Percentiles rank a stretch among this genome's conserved stretches.
These are phyloP conservation scores for Ogataea pignaliae DNA, from an alignment of 805 yeast genomes.

Conservation along the genomic window DNA sequence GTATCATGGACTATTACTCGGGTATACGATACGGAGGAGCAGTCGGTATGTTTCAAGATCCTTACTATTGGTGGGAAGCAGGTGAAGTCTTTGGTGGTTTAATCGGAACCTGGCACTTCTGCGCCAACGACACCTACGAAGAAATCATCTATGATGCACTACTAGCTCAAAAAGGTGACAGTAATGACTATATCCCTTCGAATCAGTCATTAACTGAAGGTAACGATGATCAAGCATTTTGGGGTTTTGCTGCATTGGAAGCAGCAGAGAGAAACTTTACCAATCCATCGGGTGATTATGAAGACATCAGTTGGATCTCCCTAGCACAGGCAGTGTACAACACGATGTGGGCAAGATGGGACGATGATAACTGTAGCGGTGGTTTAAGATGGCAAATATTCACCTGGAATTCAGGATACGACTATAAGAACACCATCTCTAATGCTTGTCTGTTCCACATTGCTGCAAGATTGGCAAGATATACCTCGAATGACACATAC, in stretches of 20 bases:
- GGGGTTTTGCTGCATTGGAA: conserved; percentile 84
- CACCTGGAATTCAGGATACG: conserved; percentile 82
- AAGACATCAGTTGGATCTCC: conserved; percentile 52
- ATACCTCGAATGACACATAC: conserved; percentile 67
- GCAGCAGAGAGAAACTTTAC: conserved; percentile 83
- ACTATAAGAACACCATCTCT: conserved; percentile 84
- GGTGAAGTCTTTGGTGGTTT: conserved; percentile 72
- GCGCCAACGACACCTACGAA: conserved; percentile 63
- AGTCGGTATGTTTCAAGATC: conserved; percentile 65
- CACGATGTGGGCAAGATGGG: conserved; percentile 83
- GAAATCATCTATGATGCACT: conserved; percentile 55
- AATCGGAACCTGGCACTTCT: conserved; percentile 69
- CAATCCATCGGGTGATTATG: conserved; percentile 49
- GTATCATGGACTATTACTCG: conserved; percentile 78
- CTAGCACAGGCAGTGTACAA: conserved; percentile 82
- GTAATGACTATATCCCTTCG: conserved; percentile 68
- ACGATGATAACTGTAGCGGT: conserved; percentile 55
- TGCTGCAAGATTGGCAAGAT: conserved; percentile 80
- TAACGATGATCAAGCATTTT: conserved; percentile 89
- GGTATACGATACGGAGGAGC: conserved; percentile 63
- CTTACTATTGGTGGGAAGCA: conserved; percentile 92
- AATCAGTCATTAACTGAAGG: conserved; percentile 85
- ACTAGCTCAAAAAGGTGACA: conserved; percentile 59
- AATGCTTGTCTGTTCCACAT: conserved; percentile 78
- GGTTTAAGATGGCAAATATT: conserved; percentile 93